Base-by-base conservation (phyloP, 768 basidiomycete species). In the Scleroderma citrinum region DNA sequence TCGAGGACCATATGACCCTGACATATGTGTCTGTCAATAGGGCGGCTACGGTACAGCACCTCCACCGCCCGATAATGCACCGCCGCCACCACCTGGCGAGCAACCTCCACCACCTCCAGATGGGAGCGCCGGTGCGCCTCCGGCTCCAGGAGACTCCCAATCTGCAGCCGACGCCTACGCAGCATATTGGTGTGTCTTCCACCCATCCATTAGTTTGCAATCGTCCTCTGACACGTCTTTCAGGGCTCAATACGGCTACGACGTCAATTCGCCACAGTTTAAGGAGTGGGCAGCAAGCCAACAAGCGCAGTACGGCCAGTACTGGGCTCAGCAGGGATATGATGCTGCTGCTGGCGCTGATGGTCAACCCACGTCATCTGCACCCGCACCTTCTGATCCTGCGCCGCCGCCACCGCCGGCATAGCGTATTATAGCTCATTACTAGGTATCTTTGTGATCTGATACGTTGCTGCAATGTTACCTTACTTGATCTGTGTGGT, bases 201-300 rank as follows among this genome's bases (percentile, higher is more conserved):
- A 26, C 42, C 8, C n/a, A 13, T 10, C 26, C 19, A 26, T 17
- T 29, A 10, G 7, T 48, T 21, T n/a, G n/a, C n/a, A n/a, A n/a
- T n/a, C n/a, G n/a, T n/a, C 44, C 13, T 35, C 37, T 24, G 34
- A 38, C 30, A 36, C 36, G 45, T 8, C 13, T 16, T 23, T 11
- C 53, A 89, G 88, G 88, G 83, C 88, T 52, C 82, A 84, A 5
- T 89, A 87, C 59, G 88, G 88, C 11, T 91, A 91, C 64, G 89
- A 92, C 57, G 83, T 90, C 51, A 91, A 90, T 61, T 86, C 89
- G 3, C 59, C 76, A 2, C 78, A 89, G 57, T 91, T 90, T 64
- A 89, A 87, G 63, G 80, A 86, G 57, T 90, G 88, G 88, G 80
- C 80, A 34, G 80, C 83, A 10, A 63, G 60, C 48, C 71, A 72